Percentiles rank a stretch among this genome's conserved stretches.
phyloP scores from a whole-genome alignment of 495 filamentous ascomycete genomes.

The Podospora sp. region DNA sequence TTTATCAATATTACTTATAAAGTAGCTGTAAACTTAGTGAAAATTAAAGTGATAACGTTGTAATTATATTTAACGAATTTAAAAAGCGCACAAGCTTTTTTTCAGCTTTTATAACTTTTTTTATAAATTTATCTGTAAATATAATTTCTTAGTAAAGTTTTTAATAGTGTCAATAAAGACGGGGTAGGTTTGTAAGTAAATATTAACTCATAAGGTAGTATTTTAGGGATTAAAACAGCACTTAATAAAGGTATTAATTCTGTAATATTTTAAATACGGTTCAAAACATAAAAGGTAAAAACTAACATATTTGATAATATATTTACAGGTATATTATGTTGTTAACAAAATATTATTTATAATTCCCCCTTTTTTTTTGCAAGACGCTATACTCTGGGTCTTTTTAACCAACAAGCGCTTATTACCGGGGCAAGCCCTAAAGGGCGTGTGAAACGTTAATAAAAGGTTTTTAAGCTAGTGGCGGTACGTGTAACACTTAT shows the following conservation, averaged over 20 bases:
- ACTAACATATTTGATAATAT: conserved; percentile 4
- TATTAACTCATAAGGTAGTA: neutral
- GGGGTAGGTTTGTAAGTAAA: neutral
- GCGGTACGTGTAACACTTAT: too few species aligned
- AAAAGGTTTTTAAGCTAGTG: too few species aligned
- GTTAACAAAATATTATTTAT: too few species aligned
- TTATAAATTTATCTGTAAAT: neutral
- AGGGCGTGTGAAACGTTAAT: too few species aligned
- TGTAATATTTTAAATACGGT: neutral
- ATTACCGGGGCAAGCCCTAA: too few species aligned
- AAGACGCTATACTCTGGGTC: too few species aligned
- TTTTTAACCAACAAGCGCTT: too few species aligned
- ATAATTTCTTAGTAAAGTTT: neutral
- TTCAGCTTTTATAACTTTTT: neutral
- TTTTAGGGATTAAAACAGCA: neutral
- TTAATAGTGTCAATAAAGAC: neutral
- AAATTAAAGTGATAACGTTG: neutral
- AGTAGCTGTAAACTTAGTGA: neutral
- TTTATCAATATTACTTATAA: neutral
- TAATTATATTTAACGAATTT: neutral
- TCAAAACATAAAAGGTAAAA: neutral
- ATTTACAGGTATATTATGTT: too few species aligned
- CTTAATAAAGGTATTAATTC: neutral
- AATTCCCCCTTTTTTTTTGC: too few species aligned
- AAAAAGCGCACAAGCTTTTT: neutral